Conservation (phyloP, 2,329 filamentous ascomycete genomes). For the Alternaria sp. region DNA sequence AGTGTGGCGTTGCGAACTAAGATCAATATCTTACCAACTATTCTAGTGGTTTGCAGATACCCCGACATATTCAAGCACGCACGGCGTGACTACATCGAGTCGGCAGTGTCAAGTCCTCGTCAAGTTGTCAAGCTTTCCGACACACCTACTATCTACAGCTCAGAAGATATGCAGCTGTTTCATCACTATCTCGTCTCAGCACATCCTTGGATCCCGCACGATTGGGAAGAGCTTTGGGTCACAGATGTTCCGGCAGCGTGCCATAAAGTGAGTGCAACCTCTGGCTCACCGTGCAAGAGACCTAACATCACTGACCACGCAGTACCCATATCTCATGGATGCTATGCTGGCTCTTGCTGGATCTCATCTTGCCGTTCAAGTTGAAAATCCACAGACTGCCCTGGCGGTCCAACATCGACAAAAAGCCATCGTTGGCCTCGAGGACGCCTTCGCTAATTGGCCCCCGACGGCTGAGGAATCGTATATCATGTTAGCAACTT, state of each 20-base stretch:
- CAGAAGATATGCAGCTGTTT: conserved; percentile 59
- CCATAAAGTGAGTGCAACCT: conserved; percentile 18
- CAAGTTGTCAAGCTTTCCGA: conserved; percentile 22
- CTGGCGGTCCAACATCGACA: conserved; percentile 26
- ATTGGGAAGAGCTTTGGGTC: conserved; percentile 21
- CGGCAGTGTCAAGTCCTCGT: conserved; percentile 15
- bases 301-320: neutral
- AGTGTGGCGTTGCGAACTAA: neutral
- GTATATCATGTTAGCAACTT: conserved; percentile 32
- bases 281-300: neutral
- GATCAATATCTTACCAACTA: neutral
- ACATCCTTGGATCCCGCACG: conserved; percentile 27
- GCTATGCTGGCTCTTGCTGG: conserved; percentile 31
- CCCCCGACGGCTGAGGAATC: conserved; percentile 28
- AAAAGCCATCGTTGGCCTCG: conserved; percentile 27
- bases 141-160: conserved; percentile 42
- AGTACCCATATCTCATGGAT: conserved; percentile 35
- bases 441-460: conserved; percentile 28
- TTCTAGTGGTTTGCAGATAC: conserved; percentile 38
- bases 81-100: conserved; percentile 19
- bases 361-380: conserved; percentile 27
- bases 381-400: conserved; percentile 10
- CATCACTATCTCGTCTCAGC: conserved; percentile 60
- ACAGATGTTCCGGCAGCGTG: conserved; percentile 20
- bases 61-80: conserved; percentile 26